phyloP scores from a whole-genome alignment of 345 rosid species.

The Mallotus nudiflorus region DNA sequence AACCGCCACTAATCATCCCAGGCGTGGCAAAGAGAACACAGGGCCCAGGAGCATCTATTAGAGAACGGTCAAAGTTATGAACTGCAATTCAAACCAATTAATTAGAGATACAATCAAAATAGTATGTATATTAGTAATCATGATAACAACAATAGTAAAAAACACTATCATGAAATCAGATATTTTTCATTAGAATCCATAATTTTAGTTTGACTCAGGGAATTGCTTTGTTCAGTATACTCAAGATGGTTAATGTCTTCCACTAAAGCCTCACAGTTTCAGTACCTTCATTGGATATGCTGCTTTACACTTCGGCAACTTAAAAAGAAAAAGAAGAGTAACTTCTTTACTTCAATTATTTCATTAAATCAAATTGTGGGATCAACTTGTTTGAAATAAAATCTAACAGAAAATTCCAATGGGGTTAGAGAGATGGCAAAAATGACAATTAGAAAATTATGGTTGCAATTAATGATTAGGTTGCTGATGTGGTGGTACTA shows the following conservation, averaged over 20 bases:
- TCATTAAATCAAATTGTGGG: slow-evolving; percentile 1
- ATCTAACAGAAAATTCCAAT: neutral
- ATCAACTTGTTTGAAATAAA: neutral
- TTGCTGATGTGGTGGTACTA: neutral
- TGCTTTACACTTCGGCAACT: neutral
- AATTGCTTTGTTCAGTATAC: neutral
- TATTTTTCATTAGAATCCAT: neutral
- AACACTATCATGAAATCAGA: neutral
- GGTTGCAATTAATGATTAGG: neutral
- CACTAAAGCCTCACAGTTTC: neutral
- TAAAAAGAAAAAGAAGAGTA: no score
- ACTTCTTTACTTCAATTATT: neutral
- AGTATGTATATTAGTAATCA: no score
- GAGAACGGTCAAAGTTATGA: slow-evolving; percentile 72
- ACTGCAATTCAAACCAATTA: slow-evolving; percentile 45
- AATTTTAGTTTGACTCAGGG: neutral
- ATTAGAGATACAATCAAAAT: neutral
- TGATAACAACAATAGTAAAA: neutral
- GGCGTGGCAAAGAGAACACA: slow-evolving; percentile 99
- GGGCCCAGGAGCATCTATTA: slow-evolving; percentile 85
- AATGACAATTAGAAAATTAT: neutral
- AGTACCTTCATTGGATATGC: neutral
- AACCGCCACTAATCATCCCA: slow-evolving; percentile 95
- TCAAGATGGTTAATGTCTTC: neutral
- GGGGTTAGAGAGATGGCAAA: neutral